Base-by-base conservation (phyloP, 306 rosid genomes). In the apple (Malus domestica) region DNA sequence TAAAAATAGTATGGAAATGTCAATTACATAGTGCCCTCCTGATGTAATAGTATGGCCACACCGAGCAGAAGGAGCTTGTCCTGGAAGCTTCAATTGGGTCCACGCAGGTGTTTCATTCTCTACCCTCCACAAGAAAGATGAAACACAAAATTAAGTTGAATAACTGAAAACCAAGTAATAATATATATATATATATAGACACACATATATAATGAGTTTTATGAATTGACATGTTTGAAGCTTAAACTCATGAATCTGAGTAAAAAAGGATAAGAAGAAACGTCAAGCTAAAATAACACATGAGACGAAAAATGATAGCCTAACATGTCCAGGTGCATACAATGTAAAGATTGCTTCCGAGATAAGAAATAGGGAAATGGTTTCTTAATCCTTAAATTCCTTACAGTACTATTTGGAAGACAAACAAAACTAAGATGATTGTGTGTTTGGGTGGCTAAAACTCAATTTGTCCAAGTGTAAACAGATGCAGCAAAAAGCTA, bases 1-100 rank as follows among this genome's bases (percentile, higher is more conserved):
- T 23, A 1, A 62, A 70, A 70, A 71, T 38, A 67, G 68, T 29
- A 27, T 61, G 74, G 25, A 64, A 73, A 81, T 70, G 78, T 76
- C 72, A 67, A 72, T 90, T 92, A 95, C 98, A 80, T 90, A 80
- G 80, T 85, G 96, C 84, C 98, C 96, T 78, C 93, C 91, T 42
- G 87, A 89, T 61, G 97, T 90, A 71, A 95, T 80, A 63, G 97
- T 86, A 72, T 95, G 98, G 77, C 97, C 98, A 70, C 98, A 95
- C 20, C 96, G 92, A 15, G 98, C 78, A 67, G 98, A 87, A 79
- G 98, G 98, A 71, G 96, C 92, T 85, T 95, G 98, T 79, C 98
- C 97, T 18, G 98, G 98, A 85, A 95, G 98, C 90, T 90, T 95
- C 79, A 95, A 83, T 72, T 92, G 97, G 80, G 98, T 95, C 97